A percentile compares a stretch with the other conserved stretches of the same genome.
These are phyloP conservation scores for Septoria linicola DNA, from an alignment of 2,329 filamentous ascomycete species.

Conservation along the genomic window DNA sequence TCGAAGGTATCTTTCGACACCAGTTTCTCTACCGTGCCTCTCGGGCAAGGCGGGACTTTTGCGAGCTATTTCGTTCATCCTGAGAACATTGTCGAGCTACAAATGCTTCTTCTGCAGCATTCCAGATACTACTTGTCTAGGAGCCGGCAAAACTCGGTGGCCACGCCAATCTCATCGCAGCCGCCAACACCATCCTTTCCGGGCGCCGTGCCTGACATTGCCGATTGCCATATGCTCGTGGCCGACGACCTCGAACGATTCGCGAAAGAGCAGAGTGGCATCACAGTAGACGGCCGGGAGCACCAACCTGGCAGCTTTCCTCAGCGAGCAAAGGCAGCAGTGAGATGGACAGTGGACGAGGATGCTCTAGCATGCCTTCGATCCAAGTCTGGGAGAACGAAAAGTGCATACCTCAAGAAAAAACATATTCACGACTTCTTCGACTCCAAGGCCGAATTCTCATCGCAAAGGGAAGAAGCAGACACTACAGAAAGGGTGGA, in stretches of 20 bases:
- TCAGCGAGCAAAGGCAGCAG: constrained; percentile 33
- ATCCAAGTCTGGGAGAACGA: constrained; percentile 20
- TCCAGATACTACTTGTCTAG: constrained; percentile 42
- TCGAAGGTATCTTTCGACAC: constrained; percentile 52
- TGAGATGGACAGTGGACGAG: constrained; percentile 34
- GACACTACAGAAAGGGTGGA: constrained; percentile 29
- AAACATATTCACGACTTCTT: constrained; percentile 46
- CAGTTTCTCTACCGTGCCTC: constrained; percentile 48
- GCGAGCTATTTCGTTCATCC: constrained; percentile 56
- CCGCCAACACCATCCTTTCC: constrained; percentile 26
- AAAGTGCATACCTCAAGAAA: constrained; percentile 41
- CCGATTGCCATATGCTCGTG: constrained; percentile 45
- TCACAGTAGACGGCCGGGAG: constrained; percentile 45
- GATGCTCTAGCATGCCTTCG: constrained; percentile 32
- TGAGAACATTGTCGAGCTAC: constrained; percentile 55
- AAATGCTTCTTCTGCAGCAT: constrained; percentile 53
- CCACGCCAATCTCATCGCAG: constrained; percentile 25
- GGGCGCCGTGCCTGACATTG: constrained; percentile 31
- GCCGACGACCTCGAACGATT: constrained; percentile 51
- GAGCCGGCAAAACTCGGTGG: constrained; percentile 32
- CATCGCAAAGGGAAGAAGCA: constrained; percentile 27
- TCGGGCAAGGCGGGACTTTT: constrained; percentile 47
- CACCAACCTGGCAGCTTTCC: constrained; percentile 30
- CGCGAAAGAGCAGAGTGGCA: constrained; percentile 46
- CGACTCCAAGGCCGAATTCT: constrained; percentile 32